Evolutionary conservation across 1,284 basidiomycete genomes (phyloP).

Genomic region (Malassezia pachydermatis): DNA sequence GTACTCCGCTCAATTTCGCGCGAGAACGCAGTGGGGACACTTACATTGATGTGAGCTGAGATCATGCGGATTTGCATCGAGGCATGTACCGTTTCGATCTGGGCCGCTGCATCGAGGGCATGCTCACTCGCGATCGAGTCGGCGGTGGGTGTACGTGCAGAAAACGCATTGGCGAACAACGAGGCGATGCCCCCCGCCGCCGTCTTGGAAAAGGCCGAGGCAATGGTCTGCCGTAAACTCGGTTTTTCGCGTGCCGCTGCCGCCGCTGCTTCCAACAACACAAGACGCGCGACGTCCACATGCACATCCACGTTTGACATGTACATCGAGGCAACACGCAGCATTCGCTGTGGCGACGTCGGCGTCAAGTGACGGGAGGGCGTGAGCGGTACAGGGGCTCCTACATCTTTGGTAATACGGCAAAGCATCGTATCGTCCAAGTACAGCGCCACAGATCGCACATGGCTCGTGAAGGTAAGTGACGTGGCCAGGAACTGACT

Average conservation of each 20-base stretch:
- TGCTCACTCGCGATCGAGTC: background rate
- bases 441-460: conserved; percentile 58
- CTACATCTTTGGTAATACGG: conserved; percentile 62
- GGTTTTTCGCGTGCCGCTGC: conserved; percentile 61
- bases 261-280: conserved; percentile 51
- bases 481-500: conserved; percentile 81
- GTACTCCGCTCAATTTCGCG: conserved; percentile 79
- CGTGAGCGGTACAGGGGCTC: conserved; percentile 55
- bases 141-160: conserved; percentile 25
- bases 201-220: conserved; percentile 35
- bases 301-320: conserved; percentile 68
- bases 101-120: conserved; percentile 15
- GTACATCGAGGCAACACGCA: conserved; percentile 61
- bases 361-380: conserved; percentile 55
- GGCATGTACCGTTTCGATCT: conserved; percentile 49
- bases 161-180: conserved; percentile 46
- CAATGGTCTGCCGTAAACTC: conserved; percentile 24
- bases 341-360: conserved; percentile 53
- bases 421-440: conserved; percentile 65
- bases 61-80: conserved; percentile 71
- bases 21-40: conserved; percentile 62
- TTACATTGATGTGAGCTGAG: conserved; percentile 67
- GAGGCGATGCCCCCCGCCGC: conserved; percentile 42
- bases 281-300: conserved; percentile 71
- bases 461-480: conserved; percentile 81